Evolutionary conservation across 2,329 filamentous ascomycete species (phyloP).

Genomic region (Didymella segeticola): DNA sequence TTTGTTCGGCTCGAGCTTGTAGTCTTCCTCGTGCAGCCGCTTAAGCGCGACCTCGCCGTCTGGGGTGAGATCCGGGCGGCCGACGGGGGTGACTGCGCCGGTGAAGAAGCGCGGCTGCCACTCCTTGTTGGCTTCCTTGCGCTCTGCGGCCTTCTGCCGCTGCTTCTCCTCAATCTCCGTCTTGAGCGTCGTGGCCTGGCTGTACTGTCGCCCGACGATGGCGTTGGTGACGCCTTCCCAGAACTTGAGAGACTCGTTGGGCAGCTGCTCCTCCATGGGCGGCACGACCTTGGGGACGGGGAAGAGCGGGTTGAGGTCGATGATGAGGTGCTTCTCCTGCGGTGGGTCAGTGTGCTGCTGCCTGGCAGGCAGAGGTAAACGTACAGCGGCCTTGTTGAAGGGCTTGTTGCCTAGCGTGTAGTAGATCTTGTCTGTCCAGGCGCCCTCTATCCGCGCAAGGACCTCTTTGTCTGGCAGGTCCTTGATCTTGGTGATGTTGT

Average conservation of each 20-base stretch:
- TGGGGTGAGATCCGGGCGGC: constrained; percentile 67
- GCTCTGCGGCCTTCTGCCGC: constrained; percentile 80
- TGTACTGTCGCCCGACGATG: constrained; percentile 82
- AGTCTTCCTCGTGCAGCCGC: constrained; percentile 62
- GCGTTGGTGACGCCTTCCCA: constrained; percentile 89
- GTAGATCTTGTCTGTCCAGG: constrained; percentile 78
- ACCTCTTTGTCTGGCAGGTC: constrained; percentile 88
- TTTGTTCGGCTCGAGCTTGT: constrained; percentile 54
- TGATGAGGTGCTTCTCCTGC: constrained; percentile 70
- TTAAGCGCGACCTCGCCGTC: constrained; percentile 66
- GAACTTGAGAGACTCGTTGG: constrained; percentile 87
- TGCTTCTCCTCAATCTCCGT: constrained; percentile 91
- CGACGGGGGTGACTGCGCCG: constrained; percentile 63
- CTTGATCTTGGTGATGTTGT: constrained; percentile 78
- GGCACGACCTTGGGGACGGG: constrained; percentile 82
- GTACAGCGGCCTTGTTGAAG: constrained; percentile 61
- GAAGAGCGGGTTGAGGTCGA: constrained; percentile 84
- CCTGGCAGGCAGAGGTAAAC: constrained; percentile 40
- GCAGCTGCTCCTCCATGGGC: constrained; percentile 76
- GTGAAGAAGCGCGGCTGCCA: constrained; percentile 93
- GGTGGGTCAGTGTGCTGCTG: constrained; percentile 15
- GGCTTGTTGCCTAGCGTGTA: constrained; percentile 60
- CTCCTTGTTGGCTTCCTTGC: constrained; percentile 71
- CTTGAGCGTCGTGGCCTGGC: constrained; percentile 84
- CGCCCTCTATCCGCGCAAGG: constrained; percentile 80